Evolutionary conservation across 805 yeast genomes (phyloP).

Genomic region (Yamadazyma paraphyllophila): DNA sequence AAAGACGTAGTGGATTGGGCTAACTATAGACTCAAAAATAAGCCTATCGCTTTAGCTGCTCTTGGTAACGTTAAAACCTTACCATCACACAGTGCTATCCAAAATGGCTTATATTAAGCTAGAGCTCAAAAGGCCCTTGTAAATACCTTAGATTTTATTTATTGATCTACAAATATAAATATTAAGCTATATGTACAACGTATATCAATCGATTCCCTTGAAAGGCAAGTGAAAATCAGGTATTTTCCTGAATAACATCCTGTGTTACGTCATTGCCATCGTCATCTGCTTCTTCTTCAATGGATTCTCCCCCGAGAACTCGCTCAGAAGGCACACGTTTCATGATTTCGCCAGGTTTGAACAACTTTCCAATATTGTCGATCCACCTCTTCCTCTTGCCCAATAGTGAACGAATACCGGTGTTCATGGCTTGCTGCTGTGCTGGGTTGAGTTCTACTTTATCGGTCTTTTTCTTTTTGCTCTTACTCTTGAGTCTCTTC

Average conservation of each 20-base stretch:
- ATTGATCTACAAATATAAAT: not conserved
- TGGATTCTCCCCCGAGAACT: constrained; percentile 46
- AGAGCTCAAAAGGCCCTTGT: constrained; percentile 19
- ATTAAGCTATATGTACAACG: not conserved
- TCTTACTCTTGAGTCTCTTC: constrained; percentile 75
- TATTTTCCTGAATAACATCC: constrained; percentile 14
- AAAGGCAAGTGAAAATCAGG: not conserved
- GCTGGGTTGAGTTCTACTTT: constrained; percentile 27
- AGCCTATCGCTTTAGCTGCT: constrained; percentile 89
- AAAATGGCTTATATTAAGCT: constrained; percentile 22
- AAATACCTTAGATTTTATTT: constrained; percentile 1
- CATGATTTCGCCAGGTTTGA: constrained; percentile 66
- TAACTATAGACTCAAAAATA: constrained; percentile 68
- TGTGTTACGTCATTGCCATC: constrained; percentile 26
- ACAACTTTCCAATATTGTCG: constrained; percentile 81
- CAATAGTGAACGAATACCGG: constrained; percentile 72
- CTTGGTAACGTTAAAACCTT: constrained; percentile 75
- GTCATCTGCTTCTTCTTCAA: constrained; percentile 33
- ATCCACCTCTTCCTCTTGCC: constrained; percentile 92
- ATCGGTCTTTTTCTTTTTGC: constrained; percentile 54
- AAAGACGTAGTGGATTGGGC: constrained; percentile 88
- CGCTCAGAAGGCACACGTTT: constrained; percentile 67
- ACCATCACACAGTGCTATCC: constrained; percentile 64
- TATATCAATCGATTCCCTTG: too few relatives aligned
- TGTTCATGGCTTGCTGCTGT: constrained; percentile 69